These are phyloP conservation scores for Ceratobasidium sp. DNA, from an alignment of 1,284 basidiomycete genomes.

Conservation along the genomic window DNA sequence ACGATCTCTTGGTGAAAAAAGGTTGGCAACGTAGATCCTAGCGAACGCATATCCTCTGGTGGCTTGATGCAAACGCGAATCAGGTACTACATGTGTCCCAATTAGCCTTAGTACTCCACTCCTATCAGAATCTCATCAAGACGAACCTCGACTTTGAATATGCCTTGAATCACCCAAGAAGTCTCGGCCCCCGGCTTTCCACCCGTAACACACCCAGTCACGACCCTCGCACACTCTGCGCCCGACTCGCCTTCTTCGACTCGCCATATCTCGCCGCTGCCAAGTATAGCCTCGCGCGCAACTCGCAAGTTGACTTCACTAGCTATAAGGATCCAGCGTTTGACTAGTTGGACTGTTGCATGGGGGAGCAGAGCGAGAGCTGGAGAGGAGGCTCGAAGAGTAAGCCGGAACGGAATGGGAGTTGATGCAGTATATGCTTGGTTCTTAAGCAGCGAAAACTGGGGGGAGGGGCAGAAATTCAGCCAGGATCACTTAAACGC, in stretches of 20 bases:
- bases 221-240: slow-evolving; percentile 25
- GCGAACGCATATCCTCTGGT: slow-evolving; percentile 38
- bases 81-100: slow-evolving; percentile 27
- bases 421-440: slow-evolving; percentile 25
- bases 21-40: slow-evolving; percentile 19
- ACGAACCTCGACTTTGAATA: slow-evolving; percentile 34
- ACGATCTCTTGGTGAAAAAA: slow-evolving; percentile 43
- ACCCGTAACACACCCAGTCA: slow-evolving; percentile 31
- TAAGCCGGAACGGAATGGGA: slow-evolving; percentile 32
- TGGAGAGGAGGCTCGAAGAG: slow-evolving; percentile 31
- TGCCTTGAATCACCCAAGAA: slow-evolving; percentile 16
- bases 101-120: slow-evolving; percentile 12
- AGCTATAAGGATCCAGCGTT: slow-evolving; percentile 20
- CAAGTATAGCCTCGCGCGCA: slow-evolving; percentile 23
- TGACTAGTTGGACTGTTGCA: slow-evolving; percentile 34
- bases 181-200: slow-evolving; percentile 36
- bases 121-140: slow-evolving; percentile 2
- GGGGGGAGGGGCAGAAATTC: neutral
- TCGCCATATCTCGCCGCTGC: slow-evolving; percentile 39
- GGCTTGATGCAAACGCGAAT: slow-evolving; percentile 39
- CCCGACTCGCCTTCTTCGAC: slow-evolving; percentile 34
- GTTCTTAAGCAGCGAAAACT: slow-evolving; percentile 35
- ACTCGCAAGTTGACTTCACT: slow-evolving; percentile 17
- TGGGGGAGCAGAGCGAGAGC: slow-evolving; percentile 35
- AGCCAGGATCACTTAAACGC: neutral